Evolutionary conservation across 1,284 basidiomycete genomes (phyloP), one percentile per base, ranked within the genome.

Genomic region (Boletellus sp.): DNA sequence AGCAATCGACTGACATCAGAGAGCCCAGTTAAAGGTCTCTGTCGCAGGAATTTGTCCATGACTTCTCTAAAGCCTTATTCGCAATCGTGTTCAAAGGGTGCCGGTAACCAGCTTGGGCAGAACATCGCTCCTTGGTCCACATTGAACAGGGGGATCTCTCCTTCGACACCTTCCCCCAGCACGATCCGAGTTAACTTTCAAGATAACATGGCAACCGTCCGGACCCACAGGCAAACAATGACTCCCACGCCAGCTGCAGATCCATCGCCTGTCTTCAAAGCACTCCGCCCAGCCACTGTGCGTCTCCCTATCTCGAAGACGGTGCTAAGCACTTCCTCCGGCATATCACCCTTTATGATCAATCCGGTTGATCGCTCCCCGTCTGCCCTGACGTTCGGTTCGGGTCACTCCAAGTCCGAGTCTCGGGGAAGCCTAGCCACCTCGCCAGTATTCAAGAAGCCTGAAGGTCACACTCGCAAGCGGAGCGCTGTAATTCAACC

Each of bases 71-170:
- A 80, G 3, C 78, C 84, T 0, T 86, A 86, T 51, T 73, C 74
- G 0, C 76, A 79, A 50, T 70, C 71, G 2, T 70, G 72, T 14
- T 64, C 63, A 2, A 61, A 59, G 25, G 56, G 51, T 30, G 36
- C 52, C 2, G 53, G 63, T 0, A 47, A 57, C 1, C 54, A 57
- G 5, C 66, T 85, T 14, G 80, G 78, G 0, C 73, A 79, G 59
- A 78, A 77, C 47, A 87, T 87, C 35, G 73, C 77, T 0, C 81
- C 82, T 0, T 86, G 81, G 83, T 70, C 76, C 0, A 70, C 69
- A 6, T 63, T 80, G 6, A 68, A 78, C 33, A 70, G 75, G 47
- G 55, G 67, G 6, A 66, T 79, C 1, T 78, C 77, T 2, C 78
- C 78, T 2, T 64, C 70, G 42, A 73, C 71, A 43, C 60, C 53